Base-by-base conservation (phyloP, 345 rosid species). In the Lepidium didymum region DNA sequence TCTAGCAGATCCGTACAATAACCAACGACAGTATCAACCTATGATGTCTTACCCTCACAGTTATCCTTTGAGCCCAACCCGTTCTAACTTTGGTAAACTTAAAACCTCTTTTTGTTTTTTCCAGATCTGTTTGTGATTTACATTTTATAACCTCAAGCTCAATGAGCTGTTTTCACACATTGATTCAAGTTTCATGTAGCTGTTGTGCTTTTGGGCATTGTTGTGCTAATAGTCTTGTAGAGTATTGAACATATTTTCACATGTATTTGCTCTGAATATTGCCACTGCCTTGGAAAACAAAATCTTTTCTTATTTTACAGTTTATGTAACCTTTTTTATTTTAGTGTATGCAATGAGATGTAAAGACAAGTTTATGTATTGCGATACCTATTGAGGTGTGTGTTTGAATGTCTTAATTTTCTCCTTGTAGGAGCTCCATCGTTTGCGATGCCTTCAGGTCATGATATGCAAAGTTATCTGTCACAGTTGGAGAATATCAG, bases 1-100 rank as follows among this genome's bases (percentile, higher is more conserved):
- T 62, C 63, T 4, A 87, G 77, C 82, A 53, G 88, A 84, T 62
- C 84, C 80, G 67, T 87, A 82, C 82, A 84, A 91, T 93, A 87
- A 81, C 58, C 85, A 84, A 2, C 21, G 21, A 54, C 63, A 71
- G 6, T 25, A 69, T 14, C 86, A 72, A 67, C 80, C 78, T 66
- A 53, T 79, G 62, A 75, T 75, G 61, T 61, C 79, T 12, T 44
- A 45, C 50, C 76, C 82, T 7, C 63, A 86, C 23, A 78, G 70
- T 29, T 85, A 75, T 35, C 21, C 73, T 73, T 79, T 72, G 14
- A 87, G 87, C 74, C 87, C 91, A 49, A 83, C 58, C 42, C 96
- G 4, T 37, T 40, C n/a, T 29, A 65, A 84, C 16, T 85, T 77
- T 70, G 89, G 93, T 85, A 69, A n/a, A 45, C 6, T 2, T 6